Evolutionary conservation across 2,329 filamentous ascomycete species (phyloP), one percentile per base, ranked within the genome.

Genomic region (Exophiala aquamarina): DNA sequence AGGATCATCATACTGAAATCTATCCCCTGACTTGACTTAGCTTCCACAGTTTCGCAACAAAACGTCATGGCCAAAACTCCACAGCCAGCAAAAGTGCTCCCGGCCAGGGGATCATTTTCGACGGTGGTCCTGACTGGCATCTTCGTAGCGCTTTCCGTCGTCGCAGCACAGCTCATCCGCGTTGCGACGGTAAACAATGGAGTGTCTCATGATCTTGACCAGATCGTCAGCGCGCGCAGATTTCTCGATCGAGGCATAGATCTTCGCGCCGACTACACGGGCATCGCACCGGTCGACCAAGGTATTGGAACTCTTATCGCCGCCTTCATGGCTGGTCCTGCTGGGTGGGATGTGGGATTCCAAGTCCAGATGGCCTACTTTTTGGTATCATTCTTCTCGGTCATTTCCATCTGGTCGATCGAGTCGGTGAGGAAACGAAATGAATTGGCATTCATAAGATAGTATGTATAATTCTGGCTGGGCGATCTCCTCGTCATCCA

Each of bases 81-180:
- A n/a, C n/a, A n/a, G 18, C 9, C 31, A 39, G 9, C 43, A 59
- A 60, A 42, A 69, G 69, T 14, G 67, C 71, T 11, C 65, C 61
- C 47, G 69, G 66, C 7, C 59, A 59, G 47, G 71, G 70, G 58
- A 54, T 72, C n/a, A 65, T 69, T 4, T 60, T 70, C 11, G 42
- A 44, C n/a, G n/a, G n/a, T n/a, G n/a, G n/a, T 26, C 23, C 6
- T 11, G 23, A 26, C 23, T 11, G 23, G 23, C 6, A 21, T n/a
- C 33, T 18, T 35, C n/a, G n/a, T 38, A 10, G 15, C 21, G 20
- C 17, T 44, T 14, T 36, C 46, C 5, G 14, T 50, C 14, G 38
- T 50, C 15, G 47, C 44, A 5, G 23, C 39, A 5, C 44, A 50
- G 23, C 23, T 36, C 15, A 35, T 54, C 31, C 47, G 48, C 2